A percentile compares a stretch with the other conserved stretches of the same genome.
Evolutionary conservation across 306 rosid genomes (phyloP).

Genomic region (Hippophae rhamnoides): DNA sequence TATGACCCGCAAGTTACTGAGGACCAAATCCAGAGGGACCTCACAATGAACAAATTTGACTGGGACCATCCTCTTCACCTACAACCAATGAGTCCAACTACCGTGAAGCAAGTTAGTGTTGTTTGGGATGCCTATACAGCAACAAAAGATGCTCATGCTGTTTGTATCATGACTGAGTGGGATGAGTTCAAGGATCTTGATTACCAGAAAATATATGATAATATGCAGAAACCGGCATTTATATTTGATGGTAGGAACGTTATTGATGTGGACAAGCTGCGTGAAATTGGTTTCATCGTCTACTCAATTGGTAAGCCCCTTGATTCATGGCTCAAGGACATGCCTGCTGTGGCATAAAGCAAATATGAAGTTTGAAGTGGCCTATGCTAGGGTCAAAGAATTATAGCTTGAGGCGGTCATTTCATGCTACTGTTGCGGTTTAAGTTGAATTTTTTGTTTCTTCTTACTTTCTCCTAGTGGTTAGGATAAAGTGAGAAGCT

Average conservation of each 20-base stretch:
- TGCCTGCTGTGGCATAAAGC: slow-evolving; percentile 73
- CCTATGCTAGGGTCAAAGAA: no score
- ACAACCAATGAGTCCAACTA: slow-evolving; percentile 16
- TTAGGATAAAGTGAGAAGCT: no score
- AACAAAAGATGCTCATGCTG: slow-evolving; percentile 62
- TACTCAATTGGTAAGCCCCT: slow-evolving; percentile 78
- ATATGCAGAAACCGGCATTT: slow-evolving; percentile 87
- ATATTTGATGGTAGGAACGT: slow-evolving; percentile 68
- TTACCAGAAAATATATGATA: slow-evolving; percentile 48
- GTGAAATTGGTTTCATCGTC: slow-evolving; percentile 75
- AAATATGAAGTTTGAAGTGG: no score
- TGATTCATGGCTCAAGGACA: slow-evolving; percentile 81
- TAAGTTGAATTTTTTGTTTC: no score
- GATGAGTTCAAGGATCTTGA: slow-evolving; percentile 70
- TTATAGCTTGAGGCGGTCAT: no score
- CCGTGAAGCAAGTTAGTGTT: slow-evolving; percentile 56
- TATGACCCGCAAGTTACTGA: slow-evolving; percentile 74
- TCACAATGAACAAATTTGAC: slow-evolving; percentile 68
- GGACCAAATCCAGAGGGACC: slow-evolving; percentile 89
- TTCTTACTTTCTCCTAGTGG: no score
- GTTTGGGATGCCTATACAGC: slow-evolving; percentile 84
- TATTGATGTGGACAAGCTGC: slow-evolving; percentile 48
- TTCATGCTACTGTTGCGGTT: no score
- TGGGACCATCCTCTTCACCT: slow-evolving; percentile 94
- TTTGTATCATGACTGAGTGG: slow-evolving; percentile 75